These are phyloP conservation scores for Takashimella tepidaria DNA, from an alignment of 1,284 basidiomycete genomes.

Conservation along the genomic window DNA sequence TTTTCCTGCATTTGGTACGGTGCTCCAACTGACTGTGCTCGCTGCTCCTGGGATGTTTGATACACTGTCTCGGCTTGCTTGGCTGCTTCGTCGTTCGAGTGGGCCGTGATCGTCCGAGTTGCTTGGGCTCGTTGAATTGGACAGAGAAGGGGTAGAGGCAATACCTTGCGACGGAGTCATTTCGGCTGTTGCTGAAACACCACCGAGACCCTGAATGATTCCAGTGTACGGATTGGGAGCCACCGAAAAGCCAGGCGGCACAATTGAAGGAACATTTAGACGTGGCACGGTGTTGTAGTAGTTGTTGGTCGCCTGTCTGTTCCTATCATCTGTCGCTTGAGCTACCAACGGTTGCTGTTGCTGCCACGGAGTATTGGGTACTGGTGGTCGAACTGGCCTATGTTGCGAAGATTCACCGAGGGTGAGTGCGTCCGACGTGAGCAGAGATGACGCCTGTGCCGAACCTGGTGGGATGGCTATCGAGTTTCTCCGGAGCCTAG, in stretches of 20 bases:
- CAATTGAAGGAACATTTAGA: background rate
- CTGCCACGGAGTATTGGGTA: constrained; percentile 7
- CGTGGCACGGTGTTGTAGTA: background rate
- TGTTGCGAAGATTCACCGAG: background rate
- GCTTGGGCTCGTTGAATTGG: constrained; percentile 31
- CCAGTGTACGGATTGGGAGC: constrained; percentile 1
- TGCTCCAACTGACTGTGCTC: background rate
- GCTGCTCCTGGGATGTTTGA: background rate
- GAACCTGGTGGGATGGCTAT: constrained; percentile 1
- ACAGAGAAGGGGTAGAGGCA: constrained; percentile 33
- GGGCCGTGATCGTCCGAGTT: constrained; percentile 28
- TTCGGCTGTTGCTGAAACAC: constrained; percentile 2
- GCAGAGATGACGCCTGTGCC: background rate
- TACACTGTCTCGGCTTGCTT: background rate
- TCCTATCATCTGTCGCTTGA: background rate
- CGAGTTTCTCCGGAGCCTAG: constrained; percentile 10
- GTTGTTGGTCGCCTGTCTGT: background rate
- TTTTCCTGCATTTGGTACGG: background rate
- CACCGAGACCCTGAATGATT: background rate
- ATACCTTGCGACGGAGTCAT: constrained; percentile 6
- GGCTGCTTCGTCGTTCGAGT: constrained; percentile 14
- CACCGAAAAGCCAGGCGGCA: background rate
- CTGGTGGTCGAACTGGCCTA: constrained; percentile 1
- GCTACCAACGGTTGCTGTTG: background rate
- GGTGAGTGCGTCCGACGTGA: constrained; percentile 25